Evolutionary conservation across 805 yeast genomes (phyloP), one percentile per base, ranked within the genome.

Genomic region (Suhomyces pyralidae): DNA sequence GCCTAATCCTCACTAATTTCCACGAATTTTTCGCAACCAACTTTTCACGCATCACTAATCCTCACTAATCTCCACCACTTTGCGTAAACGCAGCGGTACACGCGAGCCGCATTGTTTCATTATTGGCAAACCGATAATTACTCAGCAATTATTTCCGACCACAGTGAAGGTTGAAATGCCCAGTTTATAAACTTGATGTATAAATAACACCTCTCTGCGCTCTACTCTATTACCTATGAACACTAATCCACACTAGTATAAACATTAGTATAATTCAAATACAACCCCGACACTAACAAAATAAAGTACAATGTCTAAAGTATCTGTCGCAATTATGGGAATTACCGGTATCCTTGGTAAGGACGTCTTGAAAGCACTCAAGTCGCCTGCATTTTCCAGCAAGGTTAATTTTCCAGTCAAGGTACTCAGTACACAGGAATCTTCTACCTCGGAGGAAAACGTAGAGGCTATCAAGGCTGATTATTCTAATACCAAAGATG

Each of bases 301-400:
- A 20, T 12, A 28, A 28, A 12, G n/a, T 9, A 38, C 3, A 17
- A 38, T 42, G 45, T 42, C 45, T 24, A 20, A 42, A 42, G 26
- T 22, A 14, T 54, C 74, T 30, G 62, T 84, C 51, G 87, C 86
- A 38, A 62, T 84, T 49, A 60, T 79, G 52, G 88, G 88, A 34
- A 58, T 76, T 46, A 69, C 75, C 55, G 88, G 90, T 24, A 55
- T 65, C 56, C 65, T 84, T 40, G 87, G 85, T 43, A 66, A 69
- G 55, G 80, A 82, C 44, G 65, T 73, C 34, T 52, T 81, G 17
- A 69, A 67, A 1, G 82, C 83, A 7, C 65, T 84, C 45, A 58
- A 76, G 15, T 69, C 78, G 2, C 62, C 76, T 19, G 58, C 65
- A 5, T 81, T 82, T 42, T 61, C 70, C 19, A 66, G 66, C 52